These are phyloP conservation scores for Cladosporium cucumerinum DNA, from an alignment of 2,329 filamentous ascomycete species.

Conservation along the genomic window DNA sequence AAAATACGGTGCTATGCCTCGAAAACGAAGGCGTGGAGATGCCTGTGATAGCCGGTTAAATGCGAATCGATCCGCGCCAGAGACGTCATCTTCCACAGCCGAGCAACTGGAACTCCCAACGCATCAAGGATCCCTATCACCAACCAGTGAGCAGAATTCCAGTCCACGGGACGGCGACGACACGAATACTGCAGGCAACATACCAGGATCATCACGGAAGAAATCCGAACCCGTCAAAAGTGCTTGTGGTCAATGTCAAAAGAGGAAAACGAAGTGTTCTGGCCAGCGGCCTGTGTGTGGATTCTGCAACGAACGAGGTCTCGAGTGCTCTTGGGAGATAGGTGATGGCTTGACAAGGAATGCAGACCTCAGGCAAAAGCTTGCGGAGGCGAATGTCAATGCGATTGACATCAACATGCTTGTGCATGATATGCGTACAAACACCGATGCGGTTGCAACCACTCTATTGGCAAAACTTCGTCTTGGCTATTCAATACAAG, in stretches of 20 bases:
- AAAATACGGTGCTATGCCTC: neutral
- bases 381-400: neutral
- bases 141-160: neutral
- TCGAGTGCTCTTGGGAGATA: constrained; percentile 10
- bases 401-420: constrained; percentile 1
- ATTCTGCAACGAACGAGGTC: neutral
- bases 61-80: neutral
- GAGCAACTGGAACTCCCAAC: neutral
- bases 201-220: neutral
- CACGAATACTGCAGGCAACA: neutral
- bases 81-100: neutral
- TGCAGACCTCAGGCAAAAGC: neutral
- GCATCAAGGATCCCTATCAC: neutral
- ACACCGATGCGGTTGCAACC: neutral
- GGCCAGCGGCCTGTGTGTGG: neutral
- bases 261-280: constrained; percentile 11
- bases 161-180: neutral
- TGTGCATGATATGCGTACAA: neutral
- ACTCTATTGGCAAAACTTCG: constrained; percentile 9
- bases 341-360: neutral
- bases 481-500: neutral
- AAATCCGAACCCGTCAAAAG: constrained; percentile 4
- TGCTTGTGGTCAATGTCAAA: constrained; percentile 6
- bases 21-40: neutral
- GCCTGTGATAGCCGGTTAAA: neutral